Evolutionary conservation across 306 rosid species (phyloP).

Genomic region (Cucurbita pepo): DNA sequence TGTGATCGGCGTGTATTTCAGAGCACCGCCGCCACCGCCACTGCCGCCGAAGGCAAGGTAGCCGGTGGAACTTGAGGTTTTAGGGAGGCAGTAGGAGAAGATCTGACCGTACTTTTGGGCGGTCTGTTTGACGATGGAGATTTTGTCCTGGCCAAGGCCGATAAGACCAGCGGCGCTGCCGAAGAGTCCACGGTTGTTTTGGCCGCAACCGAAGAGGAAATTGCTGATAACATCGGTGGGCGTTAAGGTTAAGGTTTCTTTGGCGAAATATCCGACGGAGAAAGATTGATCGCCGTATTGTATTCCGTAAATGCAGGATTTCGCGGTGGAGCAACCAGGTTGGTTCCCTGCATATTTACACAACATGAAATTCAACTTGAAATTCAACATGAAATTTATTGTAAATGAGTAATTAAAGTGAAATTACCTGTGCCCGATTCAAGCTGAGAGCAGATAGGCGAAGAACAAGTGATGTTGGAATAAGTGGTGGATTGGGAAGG

Average conservation of each 20-base stretch:
- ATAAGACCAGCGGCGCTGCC: constrained; percentile 44
- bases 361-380: neutral
- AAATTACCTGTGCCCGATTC: constrained; percentile 30
- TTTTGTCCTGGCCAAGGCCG: constrained; percentile 59
- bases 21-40: neutral
- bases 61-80: constrained; percentile 38
- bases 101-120: constrained; percentile 23
- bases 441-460: constrained; percentile 29
- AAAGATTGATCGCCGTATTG: constrained; percentile 46
- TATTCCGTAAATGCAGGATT: constrained; percentile 32
- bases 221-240: constrained; percentile 3
- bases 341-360: constrained; percentile 18
- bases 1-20: constrained; percentile 40
- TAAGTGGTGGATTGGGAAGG: constrained; percentile 32
- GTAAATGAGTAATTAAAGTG: neutral
- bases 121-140: constrained; percentile 57
- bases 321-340: constrained; percentile 15
- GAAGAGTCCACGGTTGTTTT: constrained; percentile 49
- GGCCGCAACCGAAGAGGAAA: constrained; percentile 65
- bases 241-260: constrained; percentile 28
- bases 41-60: constrained; percentile 23
- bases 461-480: constrained; percentile 31
- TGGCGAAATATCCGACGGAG: constrained; percentile 36
- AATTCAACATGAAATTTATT: too few relatives aligned
- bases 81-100: constrained; percentile 70